Evolutionary conservation across 352 stramenopile species (phyloP).

Genomic region (Pythium dissotocum): DNA sequence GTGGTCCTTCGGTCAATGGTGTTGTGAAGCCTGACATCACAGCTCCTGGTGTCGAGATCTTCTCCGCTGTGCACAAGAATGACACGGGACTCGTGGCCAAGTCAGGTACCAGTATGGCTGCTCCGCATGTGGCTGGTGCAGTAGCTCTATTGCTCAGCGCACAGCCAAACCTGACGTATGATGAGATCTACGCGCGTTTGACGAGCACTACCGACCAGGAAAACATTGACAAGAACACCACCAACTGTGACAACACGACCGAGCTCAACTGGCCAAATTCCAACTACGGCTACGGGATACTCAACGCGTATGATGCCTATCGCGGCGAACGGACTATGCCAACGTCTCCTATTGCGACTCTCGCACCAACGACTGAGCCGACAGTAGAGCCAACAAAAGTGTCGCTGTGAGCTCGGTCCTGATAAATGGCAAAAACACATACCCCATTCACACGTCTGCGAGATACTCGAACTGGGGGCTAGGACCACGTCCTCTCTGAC

Average conservation of each 20-base stretch:
- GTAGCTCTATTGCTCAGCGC: not conserved
- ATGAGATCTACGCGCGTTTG: not conserved
- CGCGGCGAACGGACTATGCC: not conserved
- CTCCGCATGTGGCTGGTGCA: not conserved
- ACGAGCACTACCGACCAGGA: not conserved
- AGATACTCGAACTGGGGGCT: no score
- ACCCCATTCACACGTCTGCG: no score
- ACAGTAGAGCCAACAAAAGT: not conserved
- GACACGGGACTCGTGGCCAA: not conserved
- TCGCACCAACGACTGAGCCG: not conserved
- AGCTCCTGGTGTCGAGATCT: not conserved
- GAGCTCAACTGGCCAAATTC: not conserved
- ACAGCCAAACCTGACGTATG: not conserved
- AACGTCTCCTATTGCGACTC: not conserved
- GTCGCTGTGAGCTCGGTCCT: not conserved
- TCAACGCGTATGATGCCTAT: not conserved
- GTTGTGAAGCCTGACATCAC: not conserved
- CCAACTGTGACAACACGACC: not conserved
- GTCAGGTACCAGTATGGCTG: not conserved
- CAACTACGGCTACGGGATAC: not conserved
- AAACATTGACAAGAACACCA: not conserved
- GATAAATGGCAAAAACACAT: no score
- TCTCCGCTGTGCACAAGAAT: not conserved
- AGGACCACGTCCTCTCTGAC: no score
- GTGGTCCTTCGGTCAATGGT: not conserved